These are phyloP conservation scores for Ambrosia artemisiifolia DNA, from an alignment of 129 eudicot genomes.

Conservation along the genomic window DNA sequence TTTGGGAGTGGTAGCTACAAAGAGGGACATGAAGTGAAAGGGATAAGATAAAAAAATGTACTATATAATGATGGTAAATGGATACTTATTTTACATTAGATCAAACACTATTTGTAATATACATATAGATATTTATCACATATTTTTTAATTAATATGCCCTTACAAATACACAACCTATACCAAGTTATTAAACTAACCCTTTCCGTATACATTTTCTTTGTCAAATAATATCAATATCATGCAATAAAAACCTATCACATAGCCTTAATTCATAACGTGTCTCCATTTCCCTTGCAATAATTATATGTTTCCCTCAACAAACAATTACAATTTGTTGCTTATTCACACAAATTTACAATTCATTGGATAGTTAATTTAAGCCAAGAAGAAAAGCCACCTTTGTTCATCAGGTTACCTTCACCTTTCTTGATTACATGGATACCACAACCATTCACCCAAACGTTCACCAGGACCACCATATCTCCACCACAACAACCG, in stretches of 20 bases:
- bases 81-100: too few relatives aligned
- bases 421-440: slow-evolving; percentile 31
- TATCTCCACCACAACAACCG: not conserved
- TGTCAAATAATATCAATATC: not conserved
- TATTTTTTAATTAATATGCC: too few relatives aligned
- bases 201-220: not conserved
- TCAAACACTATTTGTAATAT: too few relatives aligned
- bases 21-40: too few relatives aligned
- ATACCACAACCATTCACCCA: slow-evolving; percentile 12
- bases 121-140: too few relatives aligned
- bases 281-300: not conserved
- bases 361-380: not conserved
- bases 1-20: too few relatives aligned
- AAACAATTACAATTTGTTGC: not conserved
- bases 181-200: not conserved
- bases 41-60: too few relatives aligned
- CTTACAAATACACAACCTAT: too few relatives aligned
- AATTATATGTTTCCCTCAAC: not conserved
- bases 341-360: not conserved
- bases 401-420: slow-evolving; percentile 17
- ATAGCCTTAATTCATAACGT: not conserved
- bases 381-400: slow-evolving; percentile 24
- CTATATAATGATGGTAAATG: too few relatives aligned
- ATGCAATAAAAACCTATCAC: not conserved
- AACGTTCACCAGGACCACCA: slow-evolving; percentile 2